These are phyloP conservation scores for Hygrophila difformis DNA, from an alignment of 257 asterid species.

Conservation along the genomic window DNA sequence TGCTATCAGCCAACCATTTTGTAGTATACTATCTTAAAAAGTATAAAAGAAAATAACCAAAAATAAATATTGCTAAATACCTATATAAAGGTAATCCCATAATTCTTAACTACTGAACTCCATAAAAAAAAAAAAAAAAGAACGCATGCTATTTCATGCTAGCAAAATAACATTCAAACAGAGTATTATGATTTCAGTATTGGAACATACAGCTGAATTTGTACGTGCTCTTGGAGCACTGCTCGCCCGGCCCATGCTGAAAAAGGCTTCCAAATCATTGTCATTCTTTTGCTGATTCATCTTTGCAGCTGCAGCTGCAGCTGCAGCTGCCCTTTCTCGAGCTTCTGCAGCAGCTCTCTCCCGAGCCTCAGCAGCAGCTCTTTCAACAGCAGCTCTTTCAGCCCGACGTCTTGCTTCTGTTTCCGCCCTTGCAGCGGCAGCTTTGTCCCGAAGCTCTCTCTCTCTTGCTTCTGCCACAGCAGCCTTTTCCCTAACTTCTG, in stretches of 20 bases:
- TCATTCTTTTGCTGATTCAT: slow-evolving; percentile 67
- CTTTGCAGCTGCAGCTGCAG: slow-evolving; percentile 66
- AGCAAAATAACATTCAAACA: no score
- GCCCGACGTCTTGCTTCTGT: slow-evolving; percentile 78
- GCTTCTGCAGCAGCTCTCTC: slow-evolving; percentile 89
- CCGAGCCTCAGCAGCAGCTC: slow-evolving; percentile 90
- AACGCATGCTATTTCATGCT: no score
- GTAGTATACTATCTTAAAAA: no score
- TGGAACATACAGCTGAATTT: slow-evolving; percentile 54
- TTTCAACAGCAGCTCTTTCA: slow-evolving; percentile 85
- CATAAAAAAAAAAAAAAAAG: no score
- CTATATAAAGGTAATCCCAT: no score
- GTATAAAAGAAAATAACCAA: no score
- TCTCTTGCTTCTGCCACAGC: slow-evolving; percentile 43
- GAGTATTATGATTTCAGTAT: no score
- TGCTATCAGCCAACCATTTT: no score
- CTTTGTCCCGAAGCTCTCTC: slow-evolving; percentile 54
- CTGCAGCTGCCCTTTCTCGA: slow-evolving; percentile 64
- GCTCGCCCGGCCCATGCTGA: slow-evolving; percentile 74
- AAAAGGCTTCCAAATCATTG: slow-evolving; percentile 86
- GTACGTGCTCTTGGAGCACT: slow-evolving; percentile 82
- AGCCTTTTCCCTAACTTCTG: slow-evolving; percentile 77
- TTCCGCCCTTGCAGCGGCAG: slow-evolving; percentile 56
- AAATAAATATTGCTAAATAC: no score
- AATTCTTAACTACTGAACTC: no score